Base-by-base conservation (phyloP, 2,329 filamentous ascomycete species). In the Pezicula rhizophila region DNA sequence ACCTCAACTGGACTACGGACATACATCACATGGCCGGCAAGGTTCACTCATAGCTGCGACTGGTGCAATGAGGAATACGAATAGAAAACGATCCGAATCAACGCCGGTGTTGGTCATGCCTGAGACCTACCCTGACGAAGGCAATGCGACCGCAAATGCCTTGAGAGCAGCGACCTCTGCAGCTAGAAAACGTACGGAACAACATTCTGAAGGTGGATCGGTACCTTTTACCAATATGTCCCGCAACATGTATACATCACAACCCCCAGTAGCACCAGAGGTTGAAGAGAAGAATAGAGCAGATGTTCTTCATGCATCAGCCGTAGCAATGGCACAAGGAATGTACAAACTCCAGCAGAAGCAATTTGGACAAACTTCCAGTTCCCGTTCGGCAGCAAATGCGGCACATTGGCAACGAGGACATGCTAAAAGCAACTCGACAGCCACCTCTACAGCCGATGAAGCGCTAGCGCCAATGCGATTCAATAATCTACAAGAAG, bases 271-370 rank as follows among this genome's bases (percentile, higher is more conserved):
- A 3, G 75, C 80, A 23, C 71, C 78, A 2, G 88, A 95, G 60
- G 70, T 82, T 0, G 84, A 93, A 37, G 89, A 96, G 60, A 78
- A 83, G 64, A 82, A 79, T 52, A 80, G 79, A 50, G 79, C 84
- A 40, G 85, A 89, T 56, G 81, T 83, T 4, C 72, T 95, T 2
- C 85, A 85, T 54, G 88, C 89, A 26, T 92, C 89, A 17, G 89
- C 91, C 2, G 73, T 96, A 3, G 88, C 87, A 10, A 95, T 96
- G 89, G 90, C 91, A 6, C 87, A 85, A 67, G 81, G 85, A 57
- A 92, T 96, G 82, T 96, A 90, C 63, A 79, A 74, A 10, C 73
- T 80, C 31, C 84, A 89, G 57, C 80, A 88, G 53, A 79, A 69
- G 54, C 70, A 71, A 46, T 61, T 61, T 1, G 65, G 73, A 10